Evolutionary conservation across 2,329 filamentous ascomycete species (phyloP), one percentile per base, ranked within the genome.

Genomic region (Pseudogymnoascus sp.): DNA sequence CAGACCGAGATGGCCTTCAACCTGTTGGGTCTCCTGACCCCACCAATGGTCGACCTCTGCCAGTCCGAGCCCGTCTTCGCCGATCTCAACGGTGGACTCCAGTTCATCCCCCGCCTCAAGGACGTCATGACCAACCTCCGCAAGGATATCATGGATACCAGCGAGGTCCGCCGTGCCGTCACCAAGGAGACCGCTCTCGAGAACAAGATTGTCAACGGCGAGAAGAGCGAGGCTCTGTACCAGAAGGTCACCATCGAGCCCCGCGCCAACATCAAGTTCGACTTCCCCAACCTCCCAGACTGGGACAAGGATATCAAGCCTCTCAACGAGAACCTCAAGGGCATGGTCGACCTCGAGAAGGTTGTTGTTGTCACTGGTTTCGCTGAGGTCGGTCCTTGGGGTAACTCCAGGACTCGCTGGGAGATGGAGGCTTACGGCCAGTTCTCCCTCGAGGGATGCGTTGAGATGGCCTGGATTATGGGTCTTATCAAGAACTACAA

Each of bases 401-500:
- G 94, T 80, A 99, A 97, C 80, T 93, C 94, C 2, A 87, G 94
- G 70, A 99, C 94, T 50, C 87, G 94, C 65, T 99, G 94, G 94
- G 94, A 99, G 79, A 99, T 99, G 93, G 94, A 99, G 75, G 92
- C 94, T 1, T 87, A 92, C 68, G 94, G 94, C 72, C 84, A 96
- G 72, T 99, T 99, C 79, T 97, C 94, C 7, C 84, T 99, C 11
- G 95, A 99, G 76, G 94, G 94, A 31, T 97, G 94, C 71, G 88
- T 99, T 64, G 94, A 99, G 77, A 99, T 99, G 94, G 92, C 94
- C 33, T 99, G 94, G 94, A 91, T 99, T 75, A 99, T 97, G 93
- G 94, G 94, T 72, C 85, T 97, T 63, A 97, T 99, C 80, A 97
- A 93, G 82, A 96, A 99, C 76, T 90, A 96, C 80, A 97, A 97